Evolutionary conservation across 75 land plant genomes (phyloP), one percentile per base, ranked within the genome.

Genomic region (Adiantum capillusveneris): DNA sequence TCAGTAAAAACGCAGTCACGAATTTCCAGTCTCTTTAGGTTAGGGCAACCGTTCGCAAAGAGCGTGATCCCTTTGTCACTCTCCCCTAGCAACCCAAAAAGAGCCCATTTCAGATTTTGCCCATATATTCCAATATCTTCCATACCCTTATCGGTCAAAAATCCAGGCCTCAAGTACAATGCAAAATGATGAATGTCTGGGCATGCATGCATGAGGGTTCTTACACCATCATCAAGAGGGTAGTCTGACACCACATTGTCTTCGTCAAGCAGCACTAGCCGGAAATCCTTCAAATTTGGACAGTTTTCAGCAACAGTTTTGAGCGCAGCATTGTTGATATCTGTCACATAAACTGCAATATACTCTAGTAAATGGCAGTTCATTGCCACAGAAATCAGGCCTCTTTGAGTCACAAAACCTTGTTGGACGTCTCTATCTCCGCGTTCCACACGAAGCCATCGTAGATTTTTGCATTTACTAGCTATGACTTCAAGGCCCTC

Each of bases 191-290:
- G 64, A 22, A 95, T 75, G 50, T 74, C 79, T 31, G 66, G 57
- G 54, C 99, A 95, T 0, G 97, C 92, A 29, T 45, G 76, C 53
- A 95, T 39, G 19, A 95, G 64, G n/a, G 75, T 53, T 58, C 74
- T 78, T 0, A 95, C 84, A 18, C 99, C 99, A 68, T 81, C 79
- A 65, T 95, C 99, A n/a, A 95, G 81, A 14, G 99, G 99, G 31
- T 84, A 65, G 19, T 90, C 99, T 37, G 88, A 28, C 21, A 86
- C 62, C 17, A 6, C 56, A 31, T 66, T 79, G 63, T 69, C 66
- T 42, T 63, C 62, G 20, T 88, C 84, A 44, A 84, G 81, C 42
- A 95, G 78, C 54, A 90, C 99, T 1, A 95, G 49, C 0, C 99
- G 97, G 42, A 86, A 86, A 73, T 95, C 92, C 19, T 51, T 65